Evolutionary conservation across 2,329 filamentous ascomycete genomes (phyloP), one percentile per base, ranked within the genome.

Genomic region (Pseudogymnoascus pannorum): DNA sequence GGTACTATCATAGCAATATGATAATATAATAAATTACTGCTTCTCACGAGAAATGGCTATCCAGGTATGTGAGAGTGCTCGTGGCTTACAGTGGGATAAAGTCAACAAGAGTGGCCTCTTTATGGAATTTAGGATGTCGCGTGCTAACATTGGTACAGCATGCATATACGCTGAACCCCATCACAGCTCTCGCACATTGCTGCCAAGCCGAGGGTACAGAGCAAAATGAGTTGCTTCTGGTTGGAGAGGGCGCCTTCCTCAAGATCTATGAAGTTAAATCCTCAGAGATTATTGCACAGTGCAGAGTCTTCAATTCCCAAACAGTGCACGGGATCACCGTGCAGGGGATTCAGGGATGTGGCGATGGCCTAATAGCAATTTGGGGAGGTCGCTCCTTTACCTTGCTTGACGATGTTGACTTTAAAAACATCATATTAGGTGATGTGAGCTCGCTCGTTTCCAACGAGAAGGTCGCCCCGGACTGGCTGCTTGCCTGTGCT

Each of bases 401-500:
- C 72, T 48, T 74, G 60, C 60, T 81, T 14, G 63, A 75, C 16
- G 65, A 67, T 3, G 68, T 70, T 3, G 63, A 62, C 35, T 58
- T 71, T 29, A 63, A 64, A 6, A 35, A 26, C 12, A 38, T 68
- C 12, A 59, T 65, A 51, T 20, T 58, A 36, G 16, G 51, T 40
- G 22, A 63, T 51, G 42, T 67, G 40, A 59, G 60, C 29, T 60
- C 63, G n/a, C 38, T 70, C 31, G 60, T 59, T 18, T 61, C 60
- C 22, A 67, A 64, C 5, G 81, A 81, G 66, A 75, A 76, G 22
- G 72, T 72, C 2, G 81, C 83, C 2, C 79, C 82, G 4, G 91
- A 96, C 73, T 94, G 91, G 91, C 85, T 95, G 65, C 82, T 93
- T 67, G 84, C 90, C 71, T 87, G 81, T 35, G 75, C 78, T 33